Base-by-base conservation (phyloP, 306 rosid species). In the Glycine latifolia region DNA sequence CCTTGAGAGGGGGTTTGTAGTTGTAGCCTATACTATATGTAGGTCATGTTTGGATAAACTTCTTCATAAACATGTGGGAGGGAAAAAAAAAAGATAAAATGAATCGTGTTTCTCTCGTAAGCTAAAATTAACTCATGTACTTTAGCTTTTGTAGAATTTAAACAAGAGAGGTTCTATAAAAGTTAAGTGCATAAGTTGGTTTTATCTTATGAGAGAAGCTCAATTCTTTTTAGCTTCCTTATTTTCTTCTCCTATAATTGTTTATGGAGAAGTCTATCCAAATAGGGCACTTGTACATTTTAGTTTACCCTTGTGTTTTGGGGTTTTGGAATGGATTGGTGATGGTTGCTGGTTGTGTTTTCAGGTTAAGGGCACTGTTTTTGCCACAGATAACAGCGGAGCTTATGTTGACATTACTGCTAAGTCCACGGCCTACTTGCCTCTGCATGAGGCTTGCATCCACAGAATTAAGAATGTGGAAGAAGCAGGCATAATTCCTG, bases 381-480 rank as follows among this genome's bases (percentile, higher is more conserved):
- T 88, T 83, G 77, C 78, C 62, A 90, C 89, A 6, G 99, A 95
- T 82, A 53, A 48, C 5, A 76, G 82, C 81, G 98, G 99, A 54
- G 99, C 99, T 48, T 82, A 89, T 83, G 94, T 95, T 59, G 97
- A 95, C 86, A 92, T 91, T 73, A 87, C 91, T 49, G 93, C 97
- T 10, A 95, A 95, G 84, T 95, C 99, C 15, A 86, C 97, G 0
- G 97, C 99, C 9, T 92, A 90, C 83, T 91, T 95, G 90, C 97
- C 97, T 3, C 41, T 93, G 59, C 88, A 83, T 76, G 99, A 93
- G 89, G 93, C 98, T 5, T 81, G 90, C 73, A 89, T 91, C 79
- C 89, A 87, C 84, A 88, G 53, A 83, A 83, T 93, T 81, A 93
- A 81, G 84, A 90, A 87, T 71, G 96, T 95, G 8, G 87, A 89